Base-by-base conservation (phyloP, 2,329 filamentous ascomycete genomes). In the Septoria linicola region DNA sequence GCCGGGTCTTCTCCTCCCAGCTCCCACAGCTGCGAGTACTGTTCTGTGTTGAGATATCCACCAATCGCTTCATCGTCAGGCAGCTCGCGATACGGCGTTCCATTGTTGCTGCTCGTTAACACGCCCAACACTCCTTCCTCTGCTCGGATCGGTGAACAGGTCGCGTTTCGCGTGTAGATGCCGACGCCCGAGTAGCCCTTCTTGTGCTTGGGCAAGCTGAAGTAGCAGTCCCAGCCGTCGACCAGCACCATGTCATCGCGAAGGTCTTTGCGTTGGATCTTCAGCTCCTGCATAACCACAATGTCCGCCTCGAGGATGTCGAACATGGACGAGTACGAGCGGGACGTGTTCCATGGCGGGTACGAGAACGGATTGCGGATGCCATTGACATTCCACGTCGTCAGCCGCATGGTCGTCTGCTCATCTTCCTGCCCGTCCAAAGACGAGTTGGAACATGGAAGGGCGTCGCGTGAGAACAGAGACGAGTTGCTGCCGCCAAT, bases 171-270 rank as follows among this genome's bases (percentile, higher is more conserved):
- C 1, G 91, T 96, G 72, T 96, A 99, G 30, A 99, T 89, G 3
- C 87, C 93, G 1, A 99, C 92, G 1, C 93, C 93, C 20, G 92
- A 95, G 68, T 97, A 99, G 19, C 93, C 92, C 76, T 96, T 97
- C 70, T 97, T 97, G 66, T 95, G 80, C 67, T 85, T 89, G 0
- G 93, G 93, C 19, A 99, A 76, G 67, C 90, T 96, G 72, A 96
- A 96, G 72, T 86, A 96, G 59, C 91, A 91, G 68, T 99, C 93
- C 92, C 92, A 99, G 10, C 93, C 93, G 0, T 88, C 84, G 0
- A 97, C 83, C 27, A 97, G 76, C 8, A 97, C 91, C 89, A 97
- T 97, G 62, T 97, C 93, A 77, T 97, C 93, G 34, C 78, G 80
- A 1, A 99, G 76, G 61, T 96, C 91, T 67, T 96, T 96, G 51